Base-by-base conservation (phyloP, 768 basidiomycete genomes). In the Boletus reticuloceps region DNA sequence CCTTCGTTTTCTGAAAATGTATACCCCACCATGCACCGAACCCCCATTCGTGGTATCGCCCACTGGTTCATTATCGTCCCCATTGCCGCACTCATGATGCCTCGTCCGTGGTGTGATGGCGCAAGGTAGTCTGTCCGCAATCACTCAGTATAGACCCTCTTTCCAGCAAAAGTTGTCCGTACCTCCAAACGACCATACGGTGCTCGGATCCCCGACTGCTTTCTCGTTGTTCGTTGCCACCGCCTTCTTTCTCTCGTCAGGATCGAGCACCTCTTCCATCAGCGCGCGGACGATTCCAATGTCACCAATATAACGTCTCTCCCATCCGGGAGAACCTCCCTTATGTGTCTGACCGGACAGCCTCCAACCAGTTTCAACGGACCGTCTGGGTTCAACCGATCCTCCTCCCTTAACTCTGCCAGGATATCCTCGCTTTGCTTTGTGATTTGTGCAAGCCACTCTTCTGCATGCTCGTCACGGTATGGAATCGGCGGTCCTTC, bases 11-110 rank as follows among this genome's bases (percentile, higher is more conserved):
- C 85, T 6, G 64, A 63, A 47, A 79, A 81, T 7, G 78, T 75
- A 12, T 72, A 69, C 3, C 70, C 79, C 17, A 73, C 67, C 54
- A 88, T 74, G 46, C 65, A 65, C 10, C 76, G 75, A 8, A 78
- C 75, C 1, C 78, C 76, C 88, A 90, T 87, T 47, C 84, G 72
- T 1, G 85, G 86, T 40, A 88, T 73, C 20, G 74, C 81, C 87
- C 89, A 89, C 12, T 76, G 63, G 17, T 77, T 63, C 42, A 90
- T 50, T 32, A 91, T 46, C 6, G 78, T 78, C 9, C 69, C 69
- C 32, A 91, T 63, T 0, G 79, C 86, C n/a, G 80, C 82, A 20
- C 80, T 79, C 89, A 90, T 90, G 58, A 91, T 88, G 0, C 88
- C 87, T 59, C 72, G 76, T 31, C 86, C 77, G 54, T 89, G 87